Percentiles rank a stretch among this genome's conserved stretches.
These are phyloP conservation scores for Syncephalastrum sp. DNA, from an alignment of 371 early-diverging fungal species.

Conservation along the genomic window DNA sequence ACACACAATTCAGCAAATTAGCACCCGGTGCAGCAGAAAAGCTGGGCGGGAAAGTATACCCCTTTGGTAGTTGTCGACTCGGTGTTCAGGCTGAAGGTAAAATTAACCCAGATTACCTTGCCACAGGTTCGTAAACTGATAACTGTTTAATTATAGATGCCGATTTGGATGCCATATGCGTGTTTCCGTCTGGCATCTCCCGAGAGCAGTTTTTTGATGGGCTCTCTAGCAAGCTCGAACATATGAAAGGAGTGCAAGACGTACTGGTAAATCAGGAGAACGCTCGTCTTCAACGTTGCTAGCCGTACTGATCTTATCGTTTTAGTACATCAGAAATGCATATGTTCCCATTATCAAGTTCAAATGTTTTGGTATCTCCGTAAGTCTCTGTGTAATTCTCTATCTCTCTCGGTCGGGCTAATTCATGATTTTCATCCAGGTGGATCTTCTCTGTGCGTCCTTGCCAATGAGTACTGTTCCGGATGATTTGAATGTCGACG, in stretches of 20 bases:
- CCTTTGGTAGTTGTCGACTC: conserved; percentile 98
- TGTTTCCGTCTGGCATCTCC: conserved; percentile 88
- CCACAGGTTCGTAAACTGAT: background rate
- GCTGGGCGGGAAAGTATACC: conserved; percentile 95
- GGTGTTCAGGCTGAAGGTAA: conserved; percentile 94
- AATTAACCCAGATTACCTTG: background rate
- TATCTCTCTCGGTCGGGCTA: background rate
- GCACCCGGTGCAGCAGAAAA: conserved; percentile 20
- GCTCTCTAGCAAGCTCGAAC: conserved; percentile 82
- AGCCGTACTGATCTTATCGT: too few species aligned
- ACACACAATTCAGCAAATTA: too few species aligned
- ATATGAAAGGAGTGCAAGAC: conserved; percentile 36
- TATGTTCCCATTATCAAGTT: conserved; percentile 99
- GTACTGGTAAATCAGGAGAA: background rate
- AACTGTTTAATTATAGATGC: conserved; percentile 55
- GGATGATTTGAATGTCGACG: conserved; percentile 82
- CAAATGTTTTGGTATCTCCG: conserved; percentile 83
- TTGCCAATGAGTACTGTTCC: conserved; percentile 74
- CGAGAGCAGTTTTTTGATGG: conserved; percentile 92
- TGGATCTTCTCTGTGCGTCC: background rate
- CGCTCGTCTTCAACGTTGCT: background rate
- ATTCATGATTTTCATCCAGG: background rate
- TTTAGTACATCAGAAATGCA: conserved; percentile 83
- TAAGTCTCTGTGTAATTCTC: conserved; percentile 28
- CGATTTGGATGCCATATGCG: conserved; percentile 99